Evolutionary conservation across 2,329 filamentous ascomycete genomes (phyloP).

Genomic region (Trichoderma endophyticum): DNA sequence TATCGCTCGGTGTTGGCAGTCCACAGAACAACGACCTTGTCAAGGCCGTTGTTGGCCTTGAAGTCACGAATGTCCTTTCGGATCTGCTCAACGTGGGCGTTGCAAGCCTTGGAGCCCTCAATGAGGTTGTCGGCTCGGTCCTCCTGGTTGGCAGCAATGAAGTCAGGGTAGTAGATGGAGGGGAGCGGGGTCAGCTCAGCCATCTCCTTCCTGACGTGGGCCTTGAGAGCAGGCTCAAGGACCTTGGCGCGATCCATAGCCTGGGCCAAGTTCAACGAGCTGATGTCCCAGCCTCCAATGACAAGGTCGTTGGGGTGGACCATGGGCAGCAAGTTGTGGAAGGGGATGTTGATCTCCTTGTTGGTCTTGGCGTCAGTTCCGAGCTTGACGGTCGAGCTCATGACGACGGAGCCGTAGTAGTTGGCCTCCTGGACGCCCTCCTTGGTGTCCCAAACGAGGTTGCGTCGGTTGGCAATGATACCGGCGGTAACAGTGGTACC

Average conservation of each 20-base stretch:
- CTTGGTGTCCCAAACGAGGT: constrained; percentile 87
- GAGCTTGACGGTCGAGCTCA: constrained; percentile 96
- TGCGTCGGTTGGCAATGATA: constrained; percentile 90
- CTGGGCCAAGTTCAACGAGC: constrained; percentile 78
- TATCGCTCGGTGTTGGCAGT: constrained; percentile 99
- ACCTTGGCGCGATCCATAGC: constrained; percentile 96
- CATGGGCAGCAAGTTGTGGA: constrained; percentile 93
- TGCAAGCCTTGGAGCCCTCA: constrained; percentile 77
- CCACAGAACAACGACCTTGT: constrained; percentile 98
- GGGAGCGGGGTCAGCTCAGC: constrained; percentile 80
- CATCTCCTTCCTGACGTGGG: constrained; percentile 90
- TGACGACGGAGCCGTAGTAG: constrained; percentile 97
- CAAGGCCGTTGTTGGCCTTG: constrained; percentile 78
- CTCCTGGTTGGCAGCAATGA: constrained; percentile 98
- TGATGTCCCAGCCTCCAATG: constrained; percentile 97
- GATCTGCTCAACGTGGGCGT: constrained; percentile 86
- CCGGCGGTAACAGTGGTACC: constrained; percentile 95
- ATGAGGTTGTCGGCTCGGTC: constrained; percentile 91
- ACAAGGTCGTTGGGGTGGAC: constrained; percentile 94
- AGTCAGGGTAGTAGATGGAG: constrained; percentile 98
- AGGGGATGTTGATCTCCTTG: constrained; percentile 92
- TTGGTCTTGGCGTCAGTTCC: constrained; percentile 80
- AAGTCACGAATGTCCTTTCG: constrained; percentile 93
- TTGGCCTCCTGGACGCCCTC: constrained; percentile 83
- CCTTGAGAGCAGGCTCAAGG: constrained; percentile 91